phyloP scores from a whole-genome alignment of 2,329 filamentous ascomycete species.

The Zymoseptoria brevis region DNA sequence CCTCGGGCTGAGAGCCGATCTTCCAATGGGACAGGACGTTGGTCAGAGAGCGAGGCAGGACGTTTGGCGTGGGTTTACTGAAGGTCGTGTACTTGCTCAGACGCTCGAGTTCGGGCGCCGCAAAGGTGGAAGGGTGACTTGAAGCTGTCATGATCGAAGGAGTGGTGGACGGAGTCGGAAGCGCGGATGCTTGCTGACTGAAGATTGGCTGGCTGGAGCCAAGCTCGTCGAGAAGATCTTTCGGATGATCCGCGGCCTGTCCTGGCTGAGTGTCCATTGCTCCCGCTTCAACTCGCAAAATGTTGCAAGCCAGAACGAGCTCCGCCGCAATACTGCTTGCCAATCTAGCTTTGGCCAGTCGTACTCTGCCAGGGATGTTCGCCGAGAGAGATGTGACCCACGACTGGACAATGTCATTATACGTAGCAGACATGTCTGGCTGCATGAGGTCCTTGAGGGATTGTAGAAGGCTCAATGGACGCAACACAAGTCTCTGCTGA shows the following conservation, averaged over 20 bases:
- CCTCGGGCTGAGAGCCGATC: slow-evolving; percentile 29
- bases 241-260: slow-evolving; percentile 2
- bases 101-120: slow-evolving; percentile 25
- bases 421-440: slow-evolving; percentile 6
- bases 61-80: slow-evolving; percentile 17
- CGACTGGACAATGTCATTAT: slow-evolving; percentile 18
- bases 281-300: slow-evolving; percentile 8
- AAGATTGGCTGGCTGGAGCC: slow-evolving; percentile 4
- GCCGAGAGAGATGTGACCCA: slow-evolving; percentile 22
- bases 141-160: slow-evolving; percentile 24
- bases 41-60: slow-evolving; percentile 28
- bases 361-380: slow-evolving; percentile 19
- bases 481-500: background rate
- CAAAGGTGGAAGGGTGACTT: slow-evolving; percentile 19
- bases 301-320: slow-evolving; percentile 30
- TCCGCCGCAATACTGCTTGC: slow-evolving; percentile 29
- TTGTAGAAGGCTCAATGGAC: background rate
- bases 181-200: slow-evolving; percentile 8
- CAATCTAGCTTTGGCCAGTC: slow-evolving; percentile 26
- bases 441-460: background rate
- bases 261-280: background rate
- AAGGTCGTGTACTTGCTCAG: slow-evolving; percentile 33
- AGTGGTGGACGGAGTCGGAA: slow-evolving; percentile 26
- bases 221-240: background rate
- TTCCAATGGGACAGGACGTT: slow-evolving; percentile 38